A percentile compares a stretch with the other conserved stretches of the same genome.
phyloP scores from a whole-genome alignment of 2,329 filamentous ascomycete species.

The Drechmeria coniospora region DNA sequence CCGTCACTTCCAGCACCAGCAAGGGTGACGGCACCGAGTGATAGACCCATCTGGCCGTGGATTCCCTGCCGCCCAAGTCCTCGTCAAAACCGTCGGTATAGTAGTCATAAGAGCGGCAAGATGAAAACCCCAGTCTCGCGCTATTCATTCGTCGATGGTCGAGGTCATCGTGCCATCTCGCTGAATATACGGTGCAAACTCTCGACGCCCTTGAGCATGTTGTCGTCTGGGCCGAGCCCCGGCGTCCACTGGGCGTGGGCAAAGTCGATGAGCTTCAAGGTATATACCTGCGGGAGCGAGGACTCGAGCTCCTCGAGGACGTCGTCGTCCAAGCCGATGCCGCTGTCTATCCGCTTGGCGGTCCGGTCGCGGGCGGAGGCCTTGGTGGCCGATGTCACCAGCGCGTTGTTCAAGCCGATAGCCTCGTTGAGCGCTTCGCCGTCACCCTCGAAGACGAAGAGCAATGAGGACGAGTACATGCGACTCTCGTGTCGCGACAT shows the following conservation, averaged over 20 bases:
- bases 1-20: too few species aligned
- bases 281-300: slow-evolving; percentile 49
- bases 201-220: slow-evolving; percentile 58
- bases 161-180: slow-evolving; percentile 31
- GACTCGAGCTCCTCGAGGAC: slow-evolving; percentile 32
- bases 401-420: slow-evolving; percentile 37
- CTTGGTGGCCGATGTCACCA: slow-evolving; percentile 33
- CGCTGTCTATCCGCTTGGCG: slow-evolving; percentile 37
- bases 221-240: slow-evolving; percentile 74
- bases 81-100: too few species aligned
- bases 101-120: too few species aligned
- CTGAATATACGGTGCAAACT: slow-evolving; percentile 58
- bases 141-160: not conserved
- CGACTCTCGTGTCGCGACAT: slow-evolving; percentile 41
- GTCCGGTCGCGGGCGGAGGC: slow-evolving; percentile 13
- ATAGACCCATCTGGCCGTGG: too few species aligned
- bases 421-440: slow-evolving; percentile 35
- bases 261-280: slow-evolving; percentile 88
- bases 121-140: too few species aligned
- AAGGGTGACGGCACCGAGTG: too few species aligned
- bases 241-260: slow-evolving; percentile 79
- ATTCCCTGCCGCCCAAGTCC: too few species aligned
- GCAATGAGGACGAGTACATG: slow-evolving; percentile 48
- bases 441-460: slow-evolving; percentile 51
- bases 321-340: slow-evolving; percentile 34